Conservation (phyloP, 2,329 filamentous ascomycete species). For the Colletotrichum spaethianum region DNA sequence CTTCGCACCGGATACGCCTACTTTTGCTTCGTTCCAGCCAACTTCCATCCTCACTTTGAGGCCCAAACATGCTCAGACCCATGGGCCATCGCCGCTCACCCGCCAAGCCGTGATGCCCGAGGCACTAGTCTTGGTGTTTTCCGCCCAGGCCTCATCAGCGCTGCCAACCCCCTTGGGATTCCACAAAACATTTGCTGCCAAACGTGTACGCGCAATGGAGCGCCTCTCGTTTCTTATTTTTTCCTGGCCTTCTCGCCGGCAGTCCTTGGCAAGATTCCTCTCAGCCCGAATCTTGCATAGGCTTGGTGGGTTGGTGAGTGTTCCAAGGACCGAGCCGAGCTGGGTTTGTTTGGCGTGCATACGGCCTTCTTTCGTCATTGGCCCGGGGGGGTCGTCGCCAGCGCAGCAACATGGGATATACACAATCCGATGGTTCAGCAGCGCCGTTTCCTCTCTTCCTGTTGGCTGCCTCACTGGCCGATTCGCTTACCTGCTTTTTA, state of each 20-base stretch:
- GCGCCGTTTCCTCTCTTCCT: not conserved
- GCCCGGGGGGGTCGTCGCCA: not conserved
- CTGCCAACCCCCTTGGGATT: not conserved
- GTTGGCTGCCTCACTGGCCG: not conserved
- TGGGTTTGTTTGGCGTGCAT: not conserved
- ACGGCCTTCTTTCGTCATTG: not conserved
- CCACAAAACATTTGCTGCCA: not conserved
- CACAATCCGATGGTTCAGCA: not conserved
- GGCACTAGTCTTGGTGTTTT: not conserved
- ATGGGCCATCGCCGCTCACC: not conserved
- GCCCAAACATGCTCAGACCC: too few species aligned
- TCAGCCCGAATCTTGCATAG: not conserved
- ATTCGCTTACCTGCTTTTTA: not conserved
- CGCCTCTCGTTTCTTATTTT: not conserved
- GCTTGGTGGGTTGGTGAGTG: not conserved
- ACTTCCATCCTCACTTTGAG: too few species aligned
- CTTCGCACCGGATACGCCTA: too few species aligned
- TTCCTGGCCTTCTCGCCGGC: not conserved
- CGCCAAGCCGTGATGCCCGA: not conserved
- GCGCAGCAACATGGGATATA: not conserved
- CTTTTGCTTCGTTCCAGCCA: too few species aligned
- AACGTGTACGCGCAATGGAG: not conserved
- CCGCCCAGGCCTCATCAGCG: too few species aligned
- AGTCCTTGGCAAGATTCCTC: not conserved
- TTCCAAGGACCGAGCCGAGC: not conserved